Conservation (phyloP, 768 basidiomycete genomes). For the Podaxis mareebaensis region DNA sequence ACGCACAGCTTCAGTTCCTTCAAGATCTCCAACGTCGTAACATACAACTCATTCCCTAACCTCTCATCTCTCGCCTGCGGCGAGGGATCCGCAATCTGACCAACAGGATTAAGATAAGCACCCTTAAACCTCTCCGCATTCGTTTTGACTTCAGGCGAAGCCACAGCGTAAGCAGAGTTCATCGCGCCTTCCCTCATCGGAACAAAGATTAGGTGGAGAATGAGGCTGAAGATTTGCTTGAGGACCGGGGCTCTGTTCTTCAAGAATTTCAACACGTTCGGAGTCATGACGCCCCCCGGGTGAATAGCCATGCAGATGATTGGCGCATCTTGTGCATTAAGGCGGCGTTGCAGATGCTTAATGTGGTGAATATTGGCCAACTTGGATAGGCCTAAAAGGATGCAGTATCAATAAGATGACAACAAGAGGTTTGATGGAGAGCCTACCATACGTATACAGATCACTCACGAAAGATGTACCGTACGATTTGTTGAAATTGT, state of each 20-base stretch:
- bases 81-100: conserved; percentile 28
- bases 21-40: conserved; percentile 36
- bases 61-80: conserved; percentile 30
- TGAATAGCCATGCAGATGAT: conserved; percentile 42
- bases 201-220: conserved; percentile 20
- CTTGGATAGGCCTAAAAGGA: conserved; percentile 46
- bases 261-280: conserved; percentile 17
- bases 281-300: conserved; percentile 41
- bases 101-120: conserved; percentile 37
- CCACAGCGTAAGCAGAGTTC: conserved; percentile 40
- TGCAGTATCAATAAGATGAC: neutral
- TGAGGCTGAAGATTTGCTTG: conserved; percentile 12
- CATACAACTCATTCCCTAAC: conserved; percentile 39
- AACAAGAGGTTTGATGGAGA: neutral
- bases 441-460: conserved; percentile 35
- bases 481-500: conserved; percentile 38
- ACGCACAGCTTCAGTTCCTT: conserved; percentile 23
- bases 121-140: conserved; percentile 36
- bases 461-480: conserved; percentile 22
- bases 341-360: conserved; percentile 47
- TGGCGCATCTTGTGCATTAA: conserved; percentile 35
- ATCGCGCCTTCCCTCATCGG: conserved; percentile 33
- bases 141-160: conserved; percentile 32
- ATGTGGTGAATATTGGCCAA: conserved; percentile 50
- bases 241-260: conserved; percentile 11